Evolutionary conservation across 768 basidiomycete genomes (phyloP).

Genomic region (Suillus subalutaceus): DNA sequence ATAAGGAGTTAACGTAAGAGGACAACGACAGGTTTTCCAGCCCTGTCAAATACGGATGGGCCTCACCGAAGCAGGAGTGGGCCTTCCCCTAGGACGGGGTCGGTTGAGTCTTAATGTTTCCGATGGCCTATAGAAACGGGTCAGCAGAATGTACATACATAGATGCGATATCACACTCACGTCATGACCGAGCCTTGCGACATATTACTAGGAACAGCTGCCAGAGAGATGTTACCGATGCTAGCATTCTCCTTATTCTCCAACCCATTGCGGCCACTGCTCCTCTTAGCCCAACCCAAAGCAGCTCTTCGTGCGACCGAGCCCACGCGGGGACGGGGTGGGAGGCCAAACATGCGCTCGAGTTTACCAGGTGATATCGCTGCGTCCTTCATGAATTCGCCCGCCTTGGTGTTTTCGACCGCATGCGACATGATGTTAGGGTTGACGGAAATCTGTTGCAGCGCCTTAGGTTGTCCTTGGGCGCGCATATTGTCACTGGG

Average conservation of each 20-base stretch:
- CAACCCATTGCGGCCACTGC: conserved; percentile 49
- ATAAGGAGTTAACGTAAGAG: background rate
- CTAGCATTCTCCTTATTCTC: conserved; percentile 54
- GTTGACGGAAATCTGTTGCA: conserved; percentile 50
- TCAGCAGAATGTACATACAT: conserved; percentile 1
- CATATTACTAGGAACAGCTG: conserved; percentile 16
- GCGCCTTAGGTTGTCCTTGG: conserved; percentile 27
- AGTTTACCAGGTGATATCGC: conserved; percentile 31
- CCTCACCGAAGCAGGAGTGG: conserved; percentile 34
- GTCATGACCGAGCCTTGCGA: conserved; percentile 48
- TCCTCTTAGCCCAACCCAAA: conserved; percentile 68
- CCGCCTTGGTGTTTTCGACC: conserved; percentile 39
- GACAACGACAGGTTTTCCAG: conserved; percentile 11
- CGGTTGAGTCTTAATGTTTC: conserved; percentile 47
- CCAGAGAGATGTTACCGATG: conserved; percentile 12
- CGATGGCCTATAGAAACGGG: conserved; percentile 34
- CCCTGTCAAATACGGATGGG: conserved; percentile 28
- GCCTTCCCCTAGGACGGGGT: conserved; percentile 48
- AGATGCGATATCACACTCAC: conserved; percentile 49
- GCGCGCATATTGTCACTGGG: conserved; percentile 19
- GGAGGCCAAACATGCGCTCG: conserved; percentile 26
- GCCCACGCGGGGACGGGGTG: conserved; percentile 51
- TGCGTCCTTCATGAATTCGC: conserved; percentile 35
- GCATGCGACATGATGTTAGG: conserved; percentile 40
- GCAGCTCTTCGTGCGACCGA: conserved; percentile 60